Base-by-base conservation (phyloP, 352 stramenopile species). In the Pythium aristosporum region DNA sequence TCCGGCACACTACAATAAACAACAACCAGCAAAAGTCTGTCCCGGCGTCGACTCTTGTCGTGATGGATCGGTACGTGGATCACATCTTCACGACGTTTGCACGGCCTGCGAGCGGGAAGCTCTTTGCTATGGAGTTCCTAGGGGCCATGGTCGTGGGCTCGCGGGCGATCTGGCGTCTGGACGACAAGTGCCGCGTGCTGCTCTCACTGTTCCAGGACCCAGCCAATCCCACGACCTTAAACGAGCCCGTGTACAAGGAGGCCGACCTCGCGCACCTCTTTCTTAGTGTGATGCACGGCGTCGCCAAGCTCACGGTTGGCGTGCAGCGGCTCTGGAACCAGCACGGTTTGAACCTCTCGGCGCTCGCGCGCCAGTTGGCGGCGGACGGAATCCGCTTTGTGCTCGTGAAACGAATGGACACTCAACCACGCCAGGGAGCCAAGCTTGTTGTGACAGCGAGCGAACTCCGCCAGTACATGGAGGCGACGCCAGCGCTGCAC, bases 91-190 rank as follows among this genome's bases (percentile, higher is more conserved):
- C 76, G 10, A 83, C 78, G n/a, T 82, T 88, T 36, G 67, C 69
- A 8, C 60, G 65, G 34, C 11, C 34, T 11, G 51, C 61, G 6
- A 12, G 47, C 23, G 57, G 3, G 13, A 73, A 72, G 4, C 13
- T 91, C 18, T 89, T 80, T 28, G 82, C 73, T 11, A 68, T 87
- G 41, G 80, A 89, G 48, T 88, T 89, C 34, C 71, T 91, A 32
- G 78, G 80, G 7, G 73, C 75, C 1, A 73, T 89, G 48, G 74
- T 85, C 0, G 55, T 91, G 0, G 66, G 76, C 15, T 91, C 82
- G 7, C 75, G 75, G 41, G 80, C 80, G 59, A 88, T 91, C 43
- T 91, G 82, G 82, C 64, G 68, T 11, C 57, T 76, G 2, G 69
- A 87, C 10, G 72, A 91, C 23, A 91, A 91, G 55, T 47, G 79